These are phyloP conservation scores for Boeremia exigua DNA, from an alignment of 2,329 filamentous ascomycete genomes.

Conservation along the genomic window DNA sequence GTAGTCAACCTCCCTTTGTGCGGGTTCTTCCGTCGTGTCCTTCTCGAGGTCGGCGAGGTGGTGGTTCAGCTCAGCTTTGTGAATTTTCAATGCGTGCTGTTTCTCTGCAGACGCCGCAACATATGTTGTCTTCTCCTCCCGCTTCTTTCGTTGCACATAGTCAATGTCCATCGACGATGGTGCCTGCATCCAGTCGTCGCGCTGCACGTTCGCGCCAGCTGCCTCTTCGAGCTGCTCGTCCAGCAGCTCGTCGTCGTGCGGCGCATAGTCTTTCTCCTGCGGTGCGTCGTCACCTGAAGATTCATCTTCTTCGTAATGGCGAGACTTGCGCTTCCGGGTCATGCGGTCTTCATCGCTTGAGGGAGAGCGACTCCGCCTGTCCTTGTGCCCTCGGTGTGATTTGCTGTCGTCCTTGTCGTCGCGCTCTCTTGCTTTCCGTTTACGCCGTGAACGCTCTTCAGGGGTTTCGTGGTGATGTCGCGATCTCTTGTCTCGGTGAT, in stretches of 20 bases:
- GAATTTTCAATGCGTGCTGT: constrained; percentile 73
- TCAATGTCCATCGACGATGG: constrained; percentile 84
- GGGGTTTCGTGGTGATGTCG: constrained; percentile 57
- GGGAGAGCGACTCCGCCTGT: constrained; percentile 30
- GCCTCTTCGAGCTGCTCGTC: constrained; percentile 51
- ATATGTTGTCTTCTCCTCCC: constrained; percentile 51
- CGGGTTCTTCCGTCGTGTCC: constrained; percentile 52
- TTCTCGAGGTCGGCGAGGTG: constrained; percentile 67
- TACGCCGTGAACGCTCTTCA: constrained; percentile 52
- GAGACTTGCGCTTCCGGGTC: constrained; percentile 42
- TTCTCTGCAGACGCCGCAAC: constrained; percentile 56
- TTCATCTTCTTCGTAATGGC: constrained; percentile 41
- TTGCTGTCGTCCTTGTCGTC: constrained; percentile 50
- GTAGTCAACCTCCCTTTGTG: constrained; percentile 73
- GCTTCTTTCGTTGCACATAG: constrained; percentile 72
- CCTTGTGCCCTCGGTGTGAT: constrained; percentile 42
- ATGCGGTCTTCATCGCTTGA: constrained; percentile 45
- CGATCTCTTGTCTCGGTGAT: constrained; percentile 69
- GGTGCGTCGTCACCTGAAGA: constrained; percentile 40
- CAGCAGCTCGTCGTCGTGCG: constrained; percentile 52
- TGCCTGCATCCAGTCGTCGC: constrained; percentile 95
- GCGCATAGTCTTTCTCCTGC: constrained; percentile 54
- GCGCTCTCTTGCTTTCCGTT: constrained; percentile 46
- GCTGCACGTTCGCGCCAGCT: constrained; percentile 56
- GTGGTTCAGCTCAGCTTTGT: constrained; percentile 80